Conservation (phyloP, 1,284 basidiomycete species). For the Cerrena zonata region DNA sequence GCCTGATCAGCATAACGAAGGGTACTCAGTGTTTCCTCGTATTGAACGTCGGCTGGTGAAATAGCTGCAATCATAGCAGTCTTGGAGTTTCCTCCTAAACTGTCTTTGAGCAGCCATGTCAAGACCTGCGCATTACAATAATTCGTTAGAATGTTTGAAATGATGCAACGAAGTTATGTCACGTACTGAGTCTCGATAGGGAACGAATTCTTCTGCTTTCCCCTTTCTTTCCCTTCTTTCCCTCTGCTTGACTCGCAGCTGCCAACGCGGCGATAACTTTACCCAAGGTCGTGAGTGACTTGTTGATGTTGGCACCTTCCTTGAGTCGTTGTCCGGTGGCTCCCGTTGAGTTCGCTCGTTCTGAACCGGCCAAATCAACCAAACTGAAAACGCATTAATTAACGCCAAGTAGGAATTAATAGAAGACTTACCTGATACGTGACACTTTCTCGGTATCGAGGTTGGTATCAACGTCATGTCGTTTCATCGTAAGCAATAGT, state of each 20-base stretch:
- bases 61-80: slow-evolving; percentile 98
- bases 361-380: slow-evolving; percentile 95
- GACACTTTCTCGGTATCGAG: slow-evolving; percentile 95
- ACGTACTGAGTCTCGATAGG: slow-evolving; percentile 87
- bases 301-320: slow-evolving; percentile 97
- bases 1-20: slow-evolving; percentile 95
- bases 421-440: slow-evolving; percentile 74
- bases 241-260: slow-evolving; percentile 61
- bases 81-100: slow-evolving; percentile 90
- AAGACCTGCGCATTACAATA: slow-evolving; percentile 53
- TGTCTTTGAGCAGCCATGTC: slow-evolving; percentile 97
- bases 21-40: slow-evolving; percentile 94
- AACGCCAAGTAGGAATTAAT: slow-evolving; percentile 2
- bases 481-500: slow-evolving; percentile 86
- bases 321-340: slow-evolving; percentile 92
- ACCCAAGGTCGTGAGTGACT: slow-evolving; percentile 91
- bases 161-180: not conserved
- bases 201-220: slow-evolving; percentile 84
- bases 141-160: not conserved
- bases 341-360: slow-evolving; percentile 92
- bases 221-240: slow-evolving; percentile 79
- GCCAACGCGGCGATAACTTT: slow-evolving; percentile 94
- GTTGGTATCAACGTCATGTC: slow-evolving; percentile 74
- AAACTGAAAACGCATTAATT: slow-evolving; percentile 41
- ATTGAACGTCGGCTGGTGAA: slow-evolving; percentile 82